Evolutionary conservation across 805 yeast species (phyloP).

Genomic region (Kockiozyma suomiensis): DNA sequence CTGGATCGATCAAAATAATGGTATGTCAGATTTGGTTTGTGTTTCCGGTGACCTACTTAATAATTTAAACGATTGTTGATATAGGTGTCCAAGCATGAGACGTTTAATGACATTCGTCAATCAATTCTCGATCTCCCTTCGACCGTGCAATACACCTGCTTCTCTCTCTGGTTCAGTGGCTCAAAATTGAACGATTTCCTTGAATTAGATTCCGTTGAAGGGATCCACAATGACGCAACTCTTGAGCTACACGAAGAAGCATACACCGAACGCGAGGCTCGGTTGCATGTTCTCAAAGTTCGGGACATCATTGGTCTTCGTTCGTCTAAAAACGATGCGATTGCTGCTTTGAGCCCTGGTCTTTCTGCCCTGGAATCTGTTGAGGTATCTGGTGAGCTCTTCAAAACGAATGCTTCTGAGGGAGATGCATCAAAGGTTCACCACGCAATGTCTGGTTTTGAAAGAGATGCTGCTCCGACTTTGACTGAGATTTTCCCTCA

Average conservation of each 20-base stretch:
- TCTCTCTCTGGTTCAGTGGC: slow-evolving; percentile 49
- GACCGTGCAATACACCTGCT: slow-evolving; percentile 64
- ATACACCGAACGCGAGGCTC: slow-evolving; percentile 62
- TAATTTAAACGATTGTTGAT: not conserved
- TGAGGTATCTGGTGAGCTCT: slow-evolving; percentile 26
- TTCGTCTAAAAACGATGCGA: slow-evolving; percentile 45
- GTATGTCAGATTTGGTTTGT: slow-evolving; percentile 12
- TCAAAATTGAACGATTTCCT: slow-evolving; percentile 44
- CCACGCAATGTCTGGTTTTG: slow-evolving; percentile 37
- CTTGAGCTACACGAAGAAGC: slow-evolving; percentile 56
- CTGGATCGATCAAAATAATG: slow-evolving; percentile 34
- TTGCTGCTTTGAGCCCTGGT: slow-evolving; percentile 51
- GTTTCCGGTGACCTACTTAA: not conserved
- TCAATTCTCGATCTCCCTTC: slow-evolving; percentile 59
- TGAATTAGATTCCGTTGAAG: slow-evolving; percentile 39
- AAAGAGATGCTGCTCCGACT: slow-evolving; percentile 32
- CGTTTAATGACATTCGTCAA: slow-evolving; percentile 60
- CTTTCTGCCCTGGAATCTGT: slow-evolving; percentile 48
- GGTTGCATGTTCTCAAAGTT: slow-evolving; percentile 63
- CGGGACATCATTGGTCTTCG: slow-evolving; percentile 62
- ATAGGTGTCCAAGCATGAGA: slow-evolving; percentile 46
- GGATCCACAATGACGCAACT: slow-evolving; percentile 44
- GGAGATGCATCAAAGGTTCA: not conserved
- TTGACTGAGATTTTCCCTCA: slow-evolving; percentile 12
- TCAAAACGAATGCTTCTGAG: slow-evolving; percentile 10